Conservation (phyloP, 1,139 yeast genomes). For the Candida tunisiensis region DNA sequence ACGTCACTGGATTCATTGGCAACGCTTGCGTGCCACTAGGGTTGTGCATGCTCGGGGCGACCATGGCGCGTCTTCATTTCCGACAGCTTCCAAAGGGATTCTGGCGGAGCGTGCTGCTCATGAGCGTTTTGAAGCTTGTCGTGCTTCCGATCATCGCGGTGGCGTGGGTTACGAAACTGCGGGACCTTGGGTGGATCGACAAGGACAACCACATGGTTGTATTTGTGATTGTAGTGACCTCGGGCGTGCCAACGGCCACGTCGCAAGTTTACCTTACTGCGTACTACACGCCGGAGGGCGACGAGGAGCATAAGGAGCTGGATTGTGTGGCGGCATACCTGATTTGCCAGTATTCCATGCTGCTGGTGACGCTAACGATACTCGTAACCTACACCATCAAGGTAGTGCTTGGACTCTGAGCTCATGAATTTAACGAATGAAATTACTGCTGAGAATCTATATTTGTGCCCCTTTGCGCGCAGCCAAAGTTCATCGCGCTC, state of each 20-base stretch:
- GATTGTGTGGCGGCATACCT: slow-evolving; percentile 66
- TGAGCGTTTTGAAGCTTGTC: slow-evolving; percentile 31
- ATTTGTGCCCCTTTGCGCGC: neutral
- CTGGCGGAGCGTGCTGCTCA: slow-evolving; percentile 39
- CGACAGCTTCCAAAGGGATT: slow-evolving; percentile 47
- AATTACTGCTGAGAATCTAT: neutral
- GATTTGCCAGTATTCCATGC: slow-evolving; percentile 46
- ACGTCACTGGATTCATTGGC: slow-evolving; percentile 62
- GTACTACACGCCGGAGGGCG: slow-evolving; percentile 49
- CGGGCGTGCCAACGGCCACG: slow-evolving; percentile 79
- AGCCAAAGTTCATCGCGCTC: neutral
- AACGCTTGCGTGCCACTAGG: slow-evolving; percentile 86
- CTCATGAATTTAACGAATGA: neutral
- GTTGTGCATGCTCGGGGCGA: slow-evolving; percentile 64
- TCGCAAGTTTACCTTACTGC: slow-evolving; percentile 74
- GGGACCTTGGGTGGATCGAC: slow-evolving; percentile 30
- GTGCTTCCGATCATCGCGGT: slow-evolving; percentile 48
- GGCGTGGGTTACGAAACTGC: slow-evolving; percentile 33
- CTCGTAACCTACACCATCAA: slow-evolving; percentile 22
- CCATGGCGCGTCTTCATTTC: slow-evolving; percentile 56
- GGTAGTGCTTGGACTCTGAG: slow-evolving; percentile 11
- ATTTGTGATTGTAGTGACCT: slow-evolving; percentile 59
- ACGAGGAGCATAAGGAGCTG: slow-evolving; percentile 44
- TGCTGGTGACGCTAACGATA: slow-evolving; percentile 44
- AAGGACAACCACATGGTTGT: slow-evolving; percentile 38